Conservation (phyloP, 2,329 filamentous ascomycete genomes). For the Aspergillus caelatus region DNA sequence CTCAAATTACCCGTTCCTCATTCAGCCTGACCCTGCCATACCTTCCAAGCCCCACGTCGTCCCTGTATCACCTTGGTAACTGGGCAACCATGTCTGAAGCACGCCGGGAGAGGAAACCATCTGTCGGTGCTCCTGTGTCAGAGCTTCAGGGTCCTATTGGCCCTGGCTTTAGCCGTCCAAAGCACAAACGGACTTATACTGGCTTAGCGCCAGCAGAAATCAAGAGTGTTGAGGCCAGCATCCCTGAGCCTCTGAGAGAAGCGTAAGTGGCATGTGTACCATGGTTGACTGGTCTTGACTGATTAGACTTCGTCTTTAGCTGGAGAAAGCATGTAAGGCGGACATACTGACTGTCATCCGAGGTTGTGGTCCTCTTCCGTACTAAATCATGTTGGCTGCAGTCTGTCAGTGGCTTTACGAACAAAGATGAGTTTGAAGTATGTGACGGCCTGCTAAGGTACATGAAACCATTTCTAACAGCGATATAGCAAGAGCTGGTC, state of each 20-base stretch:
- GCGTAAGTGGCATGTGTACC: constrained; percentile 61
- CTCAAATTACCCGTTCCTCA: neutral
- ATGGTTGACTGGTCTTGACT: constrained; percentile 18
- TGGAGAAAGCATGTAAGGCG: constrained; percentile 63
- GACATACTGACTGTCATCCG: neutral
- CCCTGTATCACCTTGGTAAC: neutral
- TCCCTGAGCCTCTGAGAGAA: constrained; percentile 84
- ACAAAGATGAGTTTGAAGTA: constrained; percentile 76
- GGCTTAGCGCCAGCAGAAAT: constrained; percentile 90
- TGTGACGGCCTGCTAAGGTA: constrained; percentile 8
- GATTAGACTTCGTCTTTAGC: constrained; percentile 35
- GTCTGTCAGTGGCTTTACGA: constrained; percentile 70
- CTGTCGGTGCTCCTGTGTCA: constrained; percentile 77
- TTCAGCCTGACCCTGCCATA: neutral
- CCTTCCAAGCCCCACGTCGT: neutral
- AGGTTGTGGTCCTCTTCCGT: neutral
- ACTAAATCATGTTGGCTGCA: constrained; percentile 31
- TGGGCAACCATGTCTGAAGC: constrained; percentile 26
- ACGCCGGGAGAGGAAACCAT: constrained; percentile 75
- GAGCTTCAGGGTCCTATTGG: constrained; percentile 84
- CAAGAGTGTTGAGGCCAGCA: constrained; percentile 87
- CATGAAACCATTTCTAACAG: constrained; percentile 10
- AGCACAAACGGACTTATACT: constrained; percentile 96
- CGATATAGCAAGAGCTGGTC: constrained; percentile 74
- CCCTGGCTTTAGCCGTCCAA: constrained; percentile 85